Evolutionary conservation across 2,329 filamentous ascomycete genomes (phyloP), one percentile per base, ranked within the genome.

Genomic region (Hysterium pulicare): DNA sequence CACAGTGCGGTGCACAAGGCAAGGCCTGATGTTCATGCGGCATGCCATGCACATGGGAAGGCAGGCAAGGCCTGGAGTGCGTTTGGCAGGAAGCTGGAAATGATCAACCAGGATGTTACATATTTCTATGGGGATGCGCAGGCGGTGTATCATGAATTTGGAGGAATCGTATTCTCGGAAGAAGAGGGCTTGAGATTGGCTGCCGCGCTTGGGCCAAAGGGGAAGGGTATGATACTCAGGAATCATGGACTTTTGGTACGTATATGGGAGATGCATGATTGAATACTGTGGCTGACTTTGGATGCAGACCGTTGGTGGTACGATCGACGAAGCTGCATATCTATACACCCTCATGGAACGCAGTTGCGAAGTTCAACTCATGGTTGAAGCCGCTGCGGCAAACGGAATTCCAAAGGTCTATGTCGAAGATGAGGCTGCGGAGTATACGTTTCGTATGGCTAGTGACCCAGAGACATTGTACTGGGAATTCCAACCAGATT

Each of bases 271-370:
- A 36, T 4, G 6, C 15, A 20, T 16, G 41, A 20, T 30, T 31
- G 17, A 19, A 21, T 15, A 15, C 17, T 5, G n/a, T 24, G n/a
- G n/a, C n/a, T n/a, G n/a, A n/a, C n/a, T n/a, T n/a, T n/a, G n/a
- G n/a, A n/a, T n/a, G n/a, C 22, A 66, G 62, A 86, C 83, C 0
- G 84, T 87, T 0, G 86, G 86, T 3, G 56, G 64, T 5, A 89
- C 85, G 0, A 84, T 89, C 2, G 85, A 89, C 57, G 85, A 89
- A 64, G 85, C 85, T 1, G 81, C 81, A 0, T 89, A 83, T 61
- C 62, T 87, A 39, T 85, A 87, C 58, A 81, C 79, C 0, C 67
- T 84, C 33, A 73, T 87, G 61, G 85, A 89, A 62, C 74, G 83
- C 37, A 81, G 77, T 35, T 88, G 85, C 59, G 74, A 80, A 42